A percentile compares a stretch with the other conserved stretches of the same genome.
These are phyloP conservation scores for Crithidia fasciculata DNA, from an alignment of 208 protist genomes.

Conservation along the genomic window DNA sequence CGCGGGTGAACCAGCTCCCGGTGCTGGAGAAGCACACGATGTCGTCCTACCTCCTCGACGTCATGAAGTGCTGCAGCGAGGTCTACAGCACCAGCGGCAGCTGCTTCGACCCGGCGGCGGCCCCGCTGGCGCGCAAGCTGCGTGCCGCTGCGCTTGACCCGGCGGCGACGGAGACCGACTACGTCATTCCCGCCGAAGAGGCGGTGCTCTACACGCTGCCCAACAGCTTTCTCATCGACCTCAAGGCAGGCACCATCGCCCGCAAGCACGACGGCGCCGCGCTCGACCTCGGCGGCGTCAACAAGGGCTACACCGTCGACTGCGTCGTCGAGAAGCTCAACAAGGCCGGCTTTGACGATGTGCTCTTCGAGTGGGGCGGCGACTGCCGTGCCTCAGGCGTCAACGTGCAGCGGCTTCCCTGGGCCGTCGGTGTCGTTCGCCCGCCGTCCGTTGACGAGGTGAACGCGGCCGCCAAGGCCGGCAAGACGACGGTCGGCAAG, in stretches of 20 bases:
- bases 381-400: constrained; percentile 49
- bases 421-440: constrained; percentile 58
- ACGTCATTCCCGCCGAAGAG: constrained; percentile 32
- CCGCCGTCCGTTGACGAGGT: constrained; percentile 55
- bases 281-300: constrained; percentile 66
- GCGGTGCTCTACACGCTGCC: constrained; percentile 35
- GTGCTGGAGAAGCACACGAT: constrained; percentile 51
- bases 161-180: constrained; percentile 18
- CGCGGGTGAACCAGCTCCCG: constrained; percentile 45
- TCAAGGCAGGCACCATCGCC: constrained; percentile 45
- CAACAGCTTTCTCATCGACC: constrained; percentile 50
- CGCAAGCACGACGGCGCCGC: constrained; percentile 51
- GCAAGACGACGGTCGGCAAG: constrained; percentile 40
- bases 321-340: constrained; percentile 55
- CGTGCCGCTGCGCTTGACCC: constrained; percentile 29
- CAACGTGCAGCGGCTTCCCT: constrained; percentile 46
- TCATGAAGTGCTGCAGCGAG: constrained; percentile 50
- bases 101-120: constrained; percentile 58
- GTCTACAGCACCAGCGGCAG: constrained; percentile 49
- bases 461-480: constrained; percentile 17
- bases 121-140: constrained; percentile 35
- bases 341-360: constrained; percentile 36
- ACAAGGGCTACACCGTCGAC: constrained; percentile 68
- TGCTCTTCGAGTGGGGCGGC: constrained; percentile 69
- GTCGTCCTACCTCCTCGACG: constrained; percentile 48